phyloP scores from a whole-genome alignment of 768 basidiomycete genomes.

The Tremella mesenterica region DNA sequence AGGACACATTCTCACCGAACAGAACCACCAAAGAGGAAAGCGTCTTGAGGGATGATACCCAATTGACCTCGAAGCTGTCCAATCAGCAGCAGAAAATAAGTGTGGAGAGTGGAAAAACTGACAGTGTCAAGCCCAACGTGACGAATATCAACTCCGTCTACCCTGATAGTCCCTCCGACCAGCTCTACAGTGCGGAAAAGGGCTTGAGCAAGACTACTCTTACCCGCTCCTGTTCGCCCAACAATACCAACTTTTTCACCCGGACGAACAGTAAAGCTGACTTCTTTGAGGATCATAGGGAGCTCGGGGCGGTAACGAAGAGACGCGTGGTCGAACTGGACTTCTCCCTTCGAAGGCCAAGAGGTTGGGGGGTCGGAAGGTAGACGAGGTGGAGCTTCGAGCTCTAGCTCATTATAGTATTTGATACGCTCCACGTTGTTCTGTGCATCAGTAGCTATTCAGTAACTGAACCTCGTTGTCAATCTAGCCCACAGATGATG shows the following conservation, averaged over 20 bases:
- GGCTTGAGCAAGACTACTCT: conserved; percentile 45
- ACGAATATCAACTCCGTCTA: conserved; percentile 43
- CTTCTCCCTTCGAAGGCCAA: neutral
- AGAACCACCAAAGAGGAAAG: conserved; percentile 47
- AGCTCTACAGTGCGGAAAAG: conserved; percentile 56
- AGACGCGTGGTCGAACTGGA: neutral
- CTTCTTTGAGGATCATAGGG: neutral
- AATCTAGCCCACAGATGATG: no score
- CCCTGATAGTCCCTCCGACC: conserved; percentile 30
- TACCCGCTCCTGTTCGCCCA: conserved; percentile 59
- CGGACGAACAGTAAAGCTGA: neutral
- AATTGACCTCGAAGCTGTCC: conserved; percentile 49
- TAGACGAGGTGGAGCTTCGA: conserved; percentile 58
- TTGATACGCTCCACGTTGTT: conserved; percentile 63
- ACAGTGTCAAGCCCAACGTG: conserved; percentile 52
- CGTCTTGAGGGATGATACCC: conserved; percentile 62
- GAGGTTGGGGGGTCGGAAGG: conserved; percentile 50
- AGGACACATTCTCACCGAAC: conserved; percentile 12
- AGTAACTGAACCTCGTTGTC: no score
- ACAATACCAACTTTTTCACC: conserved; percentile 72
- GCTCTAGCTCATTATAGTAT: conserved; percentile 65
- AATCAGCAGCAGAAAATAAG: neutral
- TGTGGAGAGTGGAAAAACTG: conserved; percentile 9
- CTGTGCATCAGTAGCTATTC: conserved; percentile 36
- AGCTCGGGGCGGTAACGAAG: neutral